Evolutionary conservation across 257 asterid species (phyloP), one percentile per base, ranked within the genome.

Genomic region (Avicennia marina): DNA sequence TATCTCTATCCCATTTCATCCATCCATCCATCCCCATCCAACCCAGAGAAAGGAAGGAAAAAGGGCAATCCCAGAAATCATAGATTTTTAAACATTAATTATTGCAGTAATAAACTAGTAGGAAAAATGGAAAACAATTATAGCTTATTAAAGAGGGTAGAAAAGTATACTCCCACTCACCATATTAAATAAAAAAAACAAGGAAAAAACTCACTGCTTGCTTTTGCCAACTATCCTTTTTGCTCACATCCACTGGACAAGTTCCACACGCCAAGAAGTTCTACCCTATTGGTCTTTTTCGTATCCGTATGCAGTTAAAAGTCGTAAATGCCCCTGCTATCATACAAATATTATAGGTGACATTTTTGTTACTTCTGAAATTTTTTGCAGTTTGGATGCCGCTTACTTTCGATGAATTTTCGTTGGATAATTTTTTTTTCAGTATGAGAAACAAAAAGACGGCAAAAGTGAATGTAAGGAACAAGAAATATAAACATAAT

Each of bases 1-100:
- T 83, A 81, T 87, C 95, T 77, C 79, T 76, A 76, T 70, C 80
- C 75, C 70, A 75, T 55, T 74, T 74, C 75, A 19, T 46, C 72
- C 70, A 64, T 59, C 73, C 76, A 73, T 64, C 71, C 41, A 63
- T 65, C 65, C 63, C 70, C 74, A 70, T 67, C 94, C 80, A 65
- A 64, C 75, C 77, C 78, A 46, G 53, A 19, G 27, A 17, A 19
- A 46, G 4, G 7, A 46, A 24, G 11, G 53, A 19, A 24, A 50
- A 13, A 25, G 36, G 6, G 7, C 11, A 24, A 2, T 1, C 4
- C 8, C 8, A 19, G 6, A 11, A 2, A 18, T 5, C 11, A 19
- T 6, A 53, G 31, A 44, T 17, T 10, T 38, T 27, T 8, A 52
- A 56, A 42, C 53, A 38, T 62, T 52, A 57, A 61, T 69, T 56